phyloP scores from a whole-genome alignment of 192 early-diverging fungal species.

The Mortierella alpina region DNA sequence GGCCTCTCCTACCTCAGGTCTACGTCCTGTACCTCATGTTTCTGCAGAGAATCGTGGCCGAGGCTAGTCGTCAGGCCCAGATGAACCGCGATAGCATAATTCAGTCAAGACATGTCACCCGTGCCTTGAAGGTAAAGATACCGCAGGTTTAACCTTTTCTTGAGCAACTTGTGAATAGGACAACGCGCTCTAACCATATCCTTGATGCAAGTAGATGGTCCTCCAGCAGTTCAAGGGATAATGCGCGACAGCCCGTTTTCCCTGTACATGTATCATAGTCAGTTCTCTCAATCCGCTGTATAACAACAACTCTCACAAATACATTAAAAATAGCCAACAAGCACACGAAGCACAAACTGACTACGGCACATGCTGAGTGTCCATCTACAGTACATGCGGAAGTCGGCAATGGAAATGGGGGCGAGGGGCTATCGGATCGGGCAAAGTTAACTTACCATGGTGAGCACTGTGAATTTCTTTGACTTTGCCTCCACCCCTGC shows the following conservation, averaged over 20 bases:
- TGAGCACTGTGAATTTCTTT: too few relatives aligned
- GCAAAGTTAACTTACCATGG: too few relatives aligned
- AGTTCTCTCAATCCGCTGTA: neutral
- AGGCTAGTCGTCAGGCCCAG: conserved; percentile 44
- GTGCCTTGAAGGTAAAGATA: conserved; percentile 28
- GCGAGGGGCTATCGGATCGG: too few relatives aligned
- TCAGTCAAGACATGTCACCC: conserved; percentile 47
- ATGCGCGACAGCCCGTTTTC: neutral
- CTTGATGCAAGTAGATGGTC: conserved; percentile 17
- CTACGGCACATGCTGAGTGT: too few relatives aligned
- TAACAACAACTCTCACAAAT: too few relatives aligned
- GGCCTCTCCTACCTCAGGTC: conserved; percentile 13
- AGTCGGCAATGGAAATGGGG: too few relatives aligned
- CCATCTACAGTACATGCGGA: too few relatives aligned
- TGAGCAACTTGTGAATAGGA: too few relatives aligned
- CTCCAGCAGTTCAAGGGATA: conserved; percentile 53
- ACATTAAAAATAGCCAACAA: too few relatives aligned
- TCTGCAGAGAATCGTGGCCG: conserved; percentile 37
- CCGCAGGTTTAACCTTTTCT: neutral
- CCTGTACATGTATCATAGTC: neutral
- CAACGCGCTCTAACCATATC: neutral
- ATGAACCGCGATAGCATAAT: conserved; percentile 40
- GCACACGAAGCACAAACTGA: too few relatives aligned
- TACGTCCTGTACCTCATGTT: conserved; percentile 51
- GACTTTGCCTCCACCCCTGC: too few relatives aligned